These are phyloP conservation scores for Nemania bipapillata DNA, from an alignment of 2,329 filamentous ascomycete genomes.

Conservation along the genomic window DNA sequence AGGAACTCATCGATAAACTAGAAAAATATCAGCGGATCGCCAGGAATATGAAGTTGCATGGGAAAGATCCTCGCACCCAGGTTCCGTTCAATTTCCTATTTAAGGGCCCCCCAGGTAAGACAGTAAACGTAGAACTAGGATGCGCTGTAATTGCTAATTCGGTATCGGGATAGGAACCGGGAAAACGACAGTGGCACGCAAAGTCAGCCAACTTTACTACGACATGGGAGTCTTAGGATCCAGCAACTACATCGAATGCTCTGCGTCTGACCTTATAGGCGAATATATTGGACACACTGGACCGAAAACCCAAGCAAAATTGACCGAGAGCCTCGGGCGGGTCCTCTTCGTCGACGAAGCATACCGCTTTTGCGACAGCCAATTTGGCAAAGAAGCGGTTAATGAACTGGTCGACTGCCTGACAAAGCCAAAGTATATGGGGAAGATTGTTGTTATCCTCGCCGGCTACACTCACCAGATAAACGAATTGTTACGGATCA, in stretches of 20 bases:
- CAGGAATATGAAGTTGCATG: slow-evolving; percentile 57
- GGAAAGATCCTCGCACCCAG: slow-evolving; percentile 60
- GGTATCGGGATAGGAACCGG: slow-evolving; percentile 57
- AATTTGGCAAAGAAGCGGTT: slow-evolving; percentile 66
- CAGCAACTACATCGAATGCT: slow-evolving; percentile 71
- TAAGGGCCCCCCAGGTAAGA: slow-evolving; percentile 66
- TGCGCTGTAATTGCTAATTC: slow-evolving; percentile 22
- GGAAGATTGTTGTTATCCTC: slow-evolving; percentile 72
- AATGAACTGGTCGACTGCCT: slow-evolving; percentile 64
- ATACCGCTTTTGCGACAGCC: slow-evolving; percentile 68
- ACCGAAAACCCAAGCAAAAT: slow-evolving; percentile 63
- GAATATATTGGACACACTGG: slow-evolving; percentile 72
- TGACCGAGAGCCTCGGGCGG: slow-evolving; percentile 68
- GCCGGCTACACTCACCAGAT: slow-evolving; percentile 76
- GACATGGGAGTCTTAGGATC: slow-evolving; percentile 75
- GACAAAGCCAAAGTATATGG: slow-evolving; percentile 65
- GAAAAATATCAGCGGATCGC: slow-evolving; percentile 62
- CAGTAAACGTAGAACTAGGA: not conserved
- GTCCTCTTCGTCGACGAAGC: slow-evolving; percentile 79
- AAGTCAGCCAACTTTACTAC: slow-evolving; percentile 80
- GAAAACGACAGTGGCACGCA: slow-evolving; percentile 73
- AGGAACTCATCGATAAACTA: slow-evolving; percentile 45
- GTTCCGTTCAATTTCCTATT: slow-evolving; percentile 70
- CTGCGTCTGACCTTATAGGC: slow-evolving; percentile 74
- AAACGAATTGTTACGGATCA: slow-evolving; percentile 68